Evolutionary conservation across 129 eudicot genomes (phyloP).

Genomic region (Helianthus annuus): DNA sequence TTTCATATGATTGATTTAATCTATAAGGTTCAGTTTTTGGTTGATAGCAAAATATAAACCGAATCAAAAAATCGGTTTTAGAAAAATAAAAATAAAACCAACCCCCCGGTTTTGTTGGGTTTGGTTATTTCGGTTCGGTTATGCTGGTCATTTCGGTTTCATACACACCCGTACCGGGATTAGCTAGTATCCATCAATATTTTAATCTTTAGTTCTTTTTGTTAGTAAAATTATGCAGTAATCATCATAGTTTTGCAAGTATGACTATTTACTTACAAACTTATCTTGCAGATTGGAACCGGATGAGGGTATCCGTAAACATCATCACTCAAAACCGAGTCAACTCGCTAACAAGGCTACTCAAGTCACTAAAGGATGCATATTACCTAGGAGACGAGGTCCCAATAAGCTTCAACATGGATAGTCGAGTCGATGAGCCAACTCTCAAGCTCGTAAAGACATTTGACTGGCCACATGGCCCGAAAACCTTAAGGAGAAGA

Average conservation of each 20-base stretch:
- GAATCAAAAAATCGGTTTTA: too few species aligned
- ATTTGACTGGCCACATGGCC: conserved; percentile 87
- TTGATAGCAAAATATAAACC: too few species aligned
- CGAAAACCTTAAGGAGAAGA: conserved; percentile 65
- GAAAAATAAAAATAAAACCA: too few species aligned
- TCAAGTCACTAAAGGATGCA: conserved; percentile 69
- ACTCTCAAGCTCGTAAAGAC: conserved; percentile 69
- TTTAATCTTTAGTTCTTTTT: too few species aligned
- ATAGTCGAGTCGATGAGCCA: conserved; percentile 76
- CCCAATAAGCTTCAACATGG: conserved; percentile 93
- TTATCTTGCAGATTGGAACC: conserved; percentile 77
- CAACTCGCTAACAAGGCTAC: conserved; percentile 68
- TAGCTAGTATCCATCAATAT: too few species aligned
- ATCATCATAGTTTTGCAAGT: neutral
- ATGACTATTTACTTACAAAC: neutral
- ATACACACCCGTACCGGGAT: too few species aligned
- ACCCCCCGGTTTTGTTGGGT: too few species aligned
- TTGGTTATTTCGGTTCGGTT: too few species aligned
- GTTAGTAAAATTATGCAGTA: too few species aligned
- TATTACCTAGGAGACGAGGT: conserved; percentile 87
- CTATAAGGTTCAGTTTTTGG: too few species aligned
- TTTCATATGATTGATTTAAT: too few species aligned
- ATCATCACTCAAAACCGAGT: conserved; percentile 92
- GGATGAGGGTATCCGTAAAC: conserved; percentile 68
- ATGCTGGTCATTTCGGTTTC: too few species aligned